Percentiles rank a stretch among this genome's conserved stretches.
Conservation (phyloP, 1,284 basidiomycete species). For the Bothia castanella region DNA sequence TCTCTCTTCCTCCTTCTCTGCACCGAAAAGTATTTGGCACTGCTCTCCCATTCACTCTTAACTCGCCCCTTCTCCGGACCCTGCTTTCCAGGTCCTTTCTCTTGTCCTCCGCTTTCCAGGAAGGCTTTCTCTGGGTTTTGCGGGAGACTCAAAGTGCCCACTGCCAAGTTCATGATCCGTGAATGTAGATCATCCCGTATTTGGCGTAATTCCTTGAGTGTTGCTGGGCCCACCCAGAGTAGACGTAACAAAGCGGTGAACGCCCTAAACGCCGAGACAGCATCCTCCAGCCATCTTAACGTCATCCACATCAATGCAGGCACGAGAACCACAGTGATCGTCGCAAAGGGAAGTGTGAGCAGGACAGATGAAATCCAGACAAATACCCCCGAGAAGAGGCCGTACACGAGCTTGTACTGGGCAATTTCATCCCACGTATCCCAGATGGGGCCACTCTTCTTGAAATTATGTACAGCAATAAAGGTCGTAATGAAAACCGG, state of each 20-base stretch:
- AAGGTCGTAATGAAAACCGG: constrained; percentile 68
- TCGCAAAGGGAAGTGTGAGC: constrained; percentile 58
- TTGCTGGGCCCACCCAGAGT: constrained; percentile 57
- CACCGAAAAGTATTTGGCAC: constrained; percentile 73
- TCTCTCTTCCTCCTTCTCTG: constrained; percentile 75
- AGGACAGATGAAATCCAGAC: constrained; percentile 57
- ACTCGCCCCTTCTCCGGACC: constrained; percentile 61
- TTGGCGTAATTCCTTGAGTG: constrained; percentile 50
- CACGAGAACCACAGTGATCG: constrained; percentile 52
- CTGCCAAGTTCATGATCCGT: constrained; percentile 63
- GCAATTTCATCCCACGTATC: constrained; percentile 86
- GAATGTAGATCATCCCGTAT: constrained; percentile 54
- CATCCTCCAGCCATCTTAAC: constrained; percentile 82
- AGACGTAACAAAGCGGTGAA: constrained; percentile 58
- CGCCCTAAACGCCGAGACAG: constrained; percentile 71
- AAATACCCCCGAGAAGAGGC: constrained; percentile 63
- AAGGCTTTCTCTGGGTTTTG: constrained; percentile 66
- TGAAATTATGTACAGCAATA: constrained; percentile 64
- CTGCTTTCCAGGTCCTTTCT: constrained; percentile 48
- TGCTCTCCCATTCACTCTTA: constrained; percentile 60
- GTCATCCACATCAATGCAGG: constrained; percentile 83
- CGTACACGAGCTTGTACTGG: constrained; percentile 83
- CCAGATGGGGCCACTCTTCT: constrained; percentile 72
- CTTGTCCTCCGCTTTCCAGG: constrained; percentile 47
- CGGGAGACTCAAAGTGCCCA: constrained; percentile 59